Base-by-base conservation (phyloP, 345 rosid species). In the Camelina sativa region DNA sequence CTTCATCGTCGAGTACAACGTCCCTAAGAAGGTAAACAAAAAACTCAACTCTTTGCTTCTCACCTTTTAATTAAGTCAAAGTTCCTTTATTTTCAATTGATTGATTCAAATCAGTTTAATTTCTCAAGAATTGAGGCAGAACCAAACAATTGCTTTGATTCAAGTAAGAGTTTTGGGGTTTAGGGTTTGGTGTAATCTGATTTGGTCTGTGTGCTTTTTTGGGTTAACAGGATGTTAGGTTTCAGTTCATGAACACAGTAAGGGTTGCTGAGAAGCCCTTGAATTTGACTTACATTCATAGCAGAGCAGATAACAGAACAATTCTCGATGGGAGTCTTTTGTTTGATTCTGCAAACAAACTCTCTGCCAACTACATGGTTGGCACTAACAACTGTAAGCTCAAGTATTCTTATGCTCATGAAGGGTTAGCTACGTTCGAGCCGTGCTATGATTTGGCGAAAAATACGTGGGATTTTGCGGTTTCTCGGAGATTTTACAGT, bases 161-260 rank as follows among this genome's bases (percentile, higher is more conserved):
- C 3, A 12, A 61, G 12, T 61, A 2, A 41, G 34, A 30, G 17
- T 62, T 44, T 43, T 16, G 12, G 48, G 11, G 19, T 30, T 56
- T 55, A 55, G 38, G 19, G 25, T 35, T 58, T 59, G 46, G 19
- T 69, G 13, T 8, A 46, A 25, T 25, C 58, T 59, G 38, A 46
- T 20, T 59, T 46, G 12, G 30, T 28, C 16, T 63, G 2, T 58
- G 47, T 28, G 10, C 22, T 10, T 34, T 57, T 28, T 32, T 25
- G 34, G 44, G 68, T 0, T 65, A 3, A 72, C 85, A 91, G 98
- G 97, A 93, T 77, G 84, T 89, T 58, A 82, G 90, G 80, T 93
- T 93, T 80, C 98, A 89, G 90, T 93, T 93, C 69, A 93, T 93
- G 97, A 93, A 88, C 85, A 77, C 85, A 0, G 79, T 88, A 30